These are phyloP conservation scores for Irpex lacteus DNA, from an alignment of 1,284 basidiomycete species.

Conservation along the genomic window DNA sequence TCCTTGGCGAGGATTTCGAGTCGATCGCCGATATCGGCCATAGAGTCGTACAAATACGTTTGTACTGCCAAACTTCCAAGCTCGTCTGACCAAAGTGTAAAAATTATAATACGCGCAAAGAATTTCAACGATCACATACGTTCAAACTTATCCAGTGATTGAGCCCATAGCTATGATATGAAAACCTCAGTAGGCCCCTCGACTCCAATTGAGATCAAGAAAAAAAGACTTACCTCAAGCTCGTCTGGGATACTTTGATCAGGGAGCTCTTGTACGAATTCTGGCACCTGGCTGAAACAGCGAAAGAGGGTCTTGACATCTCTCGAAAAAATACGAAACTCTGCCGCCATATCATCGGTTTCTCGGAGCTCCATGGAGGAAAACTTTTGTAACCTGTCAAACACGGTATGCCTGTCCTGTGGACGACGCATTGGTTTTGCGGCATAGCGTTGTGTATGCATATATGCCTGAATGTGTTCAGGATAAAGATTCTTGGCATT, in stretches of 20 bases:
- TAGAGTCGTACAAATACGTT: constrained; percentile 9
- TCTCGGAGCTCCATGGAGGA: neutral
- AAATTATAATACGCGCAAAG: neutral
- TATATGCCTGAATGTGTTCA: constrained; percentile 48
- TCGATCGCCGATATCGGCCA: constrained; percentile 7
- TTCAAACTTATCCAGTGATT: constrained; percentile 5
- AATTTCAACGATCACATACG: neutral
- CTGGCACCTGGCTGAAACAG: constrained; percentile 13
- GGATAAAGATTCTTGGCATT: constrained; percentile 74
- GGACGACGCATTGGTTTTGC: constrained; percentile 4
- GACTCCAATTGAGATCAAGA: neutral
- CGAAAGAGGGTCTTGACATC: constrained; percentile 10
- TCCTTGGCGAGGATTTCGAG: constrained; percentile 3
- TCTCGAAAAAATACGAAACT: constrained; percentile 3
- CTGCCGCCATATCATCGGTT: neutral
- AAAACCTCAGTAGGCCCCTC: neutral
- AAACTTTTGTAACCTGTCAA: neutral
- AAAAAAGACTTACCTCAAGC: constrained; percentile 1
- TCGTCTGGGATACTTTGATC: constrained; percentile 6
- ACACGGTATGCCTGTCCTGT: neutral
- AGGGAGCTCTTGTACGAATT: constrained; percentile 11
- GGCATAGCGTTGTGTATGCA: constrained; percentile 31
- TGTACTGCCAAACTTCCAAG: constrained; percentile 9
- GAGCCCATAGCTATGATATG: constrained; percentile 7
- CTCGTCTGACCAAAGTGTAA: neutral